Conservation (phyloP, 495 filamentous ascomycete species). For the Massariosphaeria phaeospora region DNA sequence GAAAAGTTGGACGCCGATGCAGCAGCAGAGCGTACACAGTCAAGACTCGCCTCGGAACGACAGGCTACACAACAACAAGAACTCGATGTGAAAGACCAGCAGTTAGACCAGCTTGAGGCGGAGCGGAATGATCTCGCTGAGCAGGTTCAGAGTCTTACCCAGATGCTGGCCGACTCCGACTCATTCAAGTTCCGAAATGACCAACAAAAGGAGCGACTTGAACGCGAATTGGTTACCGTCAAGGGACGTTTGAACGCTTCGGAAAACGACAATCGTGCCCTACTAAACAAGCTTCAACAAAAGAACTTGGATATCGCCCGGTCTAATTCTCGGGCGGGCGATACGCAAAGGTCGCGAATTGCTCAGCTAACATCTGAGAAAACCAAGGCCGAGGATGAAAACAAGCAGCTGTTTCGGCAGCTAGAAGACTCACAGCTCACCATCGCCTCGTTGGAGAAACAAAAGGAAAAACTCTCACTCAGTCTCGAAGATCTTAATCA, state of each 20-base stretch:
- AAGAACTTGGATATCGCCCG: constrained; percentile 96
- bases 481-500: constrained; percentile 91
- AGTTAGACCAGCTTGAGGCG: constrained; percentile 66
- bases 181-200: constrained; percentile 82
- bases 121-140: constrained; percentile 68
- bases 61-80: constrained; percentile 73
- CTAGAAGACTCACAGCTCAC: constrained; percentile 82
- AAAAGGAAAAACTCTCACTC: constrained; percentile 88
- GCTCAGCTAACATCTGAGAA: constrained; percentile 78
- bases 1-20: constrained; percentile 77
- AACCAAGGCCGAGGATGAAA: constrained; percentile 74
- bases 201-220: constrained; percentile 85
- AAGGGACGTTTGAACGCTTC: constrained; percentile 88
- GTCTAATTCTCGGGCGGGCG: constrained; percentile 78
- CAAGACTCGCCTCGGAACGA: constrained; percentile 72
- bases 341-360: constrained; percentile 76
- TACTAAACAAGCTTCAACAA: constrained; percentile 94
- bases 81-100: constrained; percentile 63
- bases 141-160: constrained; percentile 74
- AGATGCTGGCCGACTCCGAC: constrained; percentile 81
- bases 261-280: constrained; percentile 92
- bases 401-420: constrained; percentile 73
- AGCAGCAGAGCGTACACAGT: constrained; percentile 72
- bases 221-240: constrained; percentile 86
- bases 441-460: constrained; percentile 84